A percentile compares a stretch with the other conserved stretches of the same genome.
Evolutionary conservation across 192 early-diverging fungal species (phyloP).

Genomic region (Gonapodya sp.): DNA sequence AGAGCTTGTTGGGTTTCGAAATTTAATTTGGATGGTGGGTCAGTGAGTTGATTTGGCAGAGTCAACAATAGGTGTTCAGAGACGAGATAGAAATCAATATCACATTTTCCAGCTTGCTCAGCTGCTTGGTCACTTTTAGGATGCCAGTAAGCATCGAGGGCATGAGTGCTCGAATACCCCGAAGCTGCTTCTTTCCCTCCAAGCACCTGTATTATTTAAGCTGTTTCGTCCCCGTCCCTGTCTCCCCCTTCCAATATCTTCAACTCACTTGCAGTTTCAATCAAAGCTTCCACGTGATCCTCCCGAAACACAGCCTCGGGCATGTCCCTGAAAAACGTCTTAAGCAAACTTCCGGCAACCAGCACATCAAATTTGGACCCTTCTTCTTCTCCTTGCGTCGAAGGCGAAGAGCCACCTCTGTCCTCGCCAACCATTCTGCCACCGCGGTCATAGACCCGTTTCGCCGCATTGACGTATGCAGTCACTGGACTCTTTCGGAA

Average conservation of each 20-base stretch:
- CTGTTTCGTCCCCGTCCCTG: too few relatives aligned
- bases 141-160: too few relatives aligned
- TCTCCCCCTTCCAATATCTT: too few relatives aligned
- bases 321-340: conserved; percentile 1
- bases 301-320: background rate
- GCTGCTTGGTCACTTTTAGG: too few relatives aligned
- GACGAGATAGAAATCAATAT: too few relatives aligned
- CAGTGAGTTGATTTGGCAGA: background rate
- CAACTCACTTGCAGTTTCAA: background rate
- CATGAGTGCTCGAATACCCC: too few relatives aligned
- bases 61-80: background rate
- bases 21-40: too few relatives aligned
- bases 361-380: background rate
- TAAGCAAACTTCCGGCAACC: background rate
- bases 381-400: background rate
- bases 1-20: background rate
- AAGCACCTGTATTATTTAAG: too few relatives aligned
- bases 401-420: too few relatives aligned
- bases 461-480: background rate
- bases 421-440: background rate
- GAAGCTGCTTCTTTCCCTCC: too few relatives aligned
- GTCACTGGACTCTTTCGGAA: background rate
- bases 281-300: background rate
- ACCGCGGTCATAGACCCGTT: background rate
- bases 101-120: too few relatives aligned